These are phyloP conservation scores for Aureococcus anophagefferens DNA, from an alignment of 108 stramenopile genomes.

Conservation along the genomic window DNA sequence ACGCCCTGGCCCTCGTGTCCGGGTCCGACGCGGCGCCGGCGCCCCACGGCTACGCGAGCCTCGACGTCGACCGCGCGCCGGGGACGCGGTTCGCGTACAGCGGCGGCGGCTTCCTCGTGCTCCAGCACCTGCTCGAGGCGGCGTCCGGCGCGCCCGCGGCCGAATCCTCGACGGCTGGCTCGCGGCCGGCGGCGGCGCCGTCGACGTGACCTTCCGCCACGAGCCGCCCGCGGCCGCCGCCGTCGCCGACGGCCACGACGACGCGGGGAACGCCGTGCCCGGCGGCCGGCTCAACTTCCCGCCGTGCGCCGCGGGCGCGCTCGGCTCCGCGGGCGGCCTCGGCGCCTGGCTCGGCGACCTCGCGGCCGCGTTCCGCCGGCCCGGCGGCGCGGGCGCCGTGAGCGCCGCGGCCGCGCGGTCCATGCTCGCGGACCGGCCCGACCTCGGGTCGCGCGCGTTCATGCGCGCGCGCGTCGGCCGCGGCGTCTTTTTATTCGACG, in stretches of 20 bases:
- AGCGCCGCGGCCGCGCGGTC: constrained; percentile 2
- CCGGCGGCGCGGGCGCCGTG: constrained; percentile 3
- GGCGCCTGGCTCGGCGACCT: constrained; percentile 6
- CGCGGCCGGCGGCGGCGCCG: not conserved
- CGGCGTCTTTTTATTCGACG: constrained; percentile 15
- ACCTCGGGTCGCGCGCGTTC: constrained; percentile 12
- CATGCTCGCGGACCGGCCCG: constrained; percentile 10
- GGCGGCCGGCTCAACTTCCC: constrained; percentile 13
- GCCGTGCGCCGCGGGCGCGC: constrained; percentile 18
- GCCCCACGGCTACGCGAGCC: constrained; percentile 3
- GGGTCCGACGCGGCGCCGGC: not conserved
- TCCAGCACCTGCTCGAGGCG: constrained; percentile 18
- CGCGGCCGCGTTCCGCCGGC: constrained; percentile 4
- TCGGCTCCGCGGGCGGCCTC: constrained; percentile 12
- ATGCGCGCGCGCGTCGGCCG: constrained; percentile 16
- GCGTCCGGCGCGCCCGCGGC: not conserved
- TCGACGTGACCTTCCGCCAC: constrained; percentile 4
- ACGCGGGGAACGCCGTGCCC: not conserved
- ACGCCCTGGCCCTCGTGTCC: not conserved
- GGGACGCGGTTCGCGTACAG: constrained; percentile 10
- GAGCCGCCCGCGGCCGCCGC: not conserved
- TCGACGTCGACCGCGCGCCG: constrained; percentile 8
- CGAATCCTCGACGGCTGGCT: not conserved
- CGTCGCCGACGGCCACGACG: constrained; percentile 8
- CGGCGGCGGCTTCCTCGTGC: constrained; percentile 24